Percentiles rank a stretch among this genome's conserved stretches.
These are phyloP conservation scores for Arabidopsis lyrata DNA, from an alignment of 441 rosid species.

Conservation along the genomic window DNA sequence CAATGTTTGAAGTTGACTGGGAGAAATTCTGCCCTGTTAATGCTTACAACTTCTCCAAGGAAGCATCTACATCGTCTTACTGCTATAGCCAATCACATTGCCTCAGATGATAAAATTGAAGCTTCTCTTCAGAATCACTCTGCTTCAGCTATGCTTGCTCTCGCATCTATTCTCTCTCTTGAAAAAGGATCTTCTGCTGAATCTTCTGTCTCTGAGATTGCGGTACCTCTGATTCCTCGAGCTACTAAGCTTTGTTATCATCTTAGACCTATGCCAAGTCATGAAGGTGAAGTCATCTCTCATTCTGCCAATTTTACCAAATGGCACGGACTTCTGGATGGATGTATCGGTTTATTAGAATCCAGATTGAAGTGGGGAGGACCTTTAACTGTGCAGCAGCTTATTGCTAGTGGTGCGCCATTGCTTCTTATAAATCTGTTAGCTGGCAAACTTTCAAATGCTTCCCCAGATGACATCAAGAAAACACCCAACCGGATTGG, in stretches of 20 bases:
- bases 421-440: conserved; percentile 76
- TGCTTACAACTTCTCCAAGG: conserved; percentile 88
- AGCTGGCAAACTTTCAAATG: conserved; percentile 51
- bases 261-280: conserved; percentile 60
- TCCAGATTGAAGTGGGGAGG: conserved; percentile 89
- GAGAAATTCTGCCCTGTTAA: conserved; percentile 85
- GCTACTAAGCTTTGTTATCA: conserved; percentile 80
- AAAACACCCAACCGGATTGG: conserved; percentile 55
- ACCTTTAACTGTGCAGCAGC: conserved; percentile 82
- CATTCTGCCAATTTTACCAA: conserved; percentile 58
- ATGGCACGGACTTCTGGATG: conserved; percentile 95
- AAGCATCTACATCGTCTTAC: conserved; percentile 88
- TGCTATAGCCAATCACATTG: conserved; percentile 71
- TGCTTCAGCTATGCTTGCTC: conserved; percentile 94
- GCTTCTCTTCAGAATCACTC: conserved; percentile 68
- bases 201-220: conserved; percentile 78
- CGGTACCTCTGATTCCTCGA: conserved; percentile 91
- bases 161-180: conserved; percentile 93
- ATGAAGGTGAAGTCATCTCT: conserved; percentile 51
- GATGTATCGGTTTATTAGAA: conserved; percentile 93
- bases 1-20: conserved; percentile 85
- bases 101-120: conserved; percentile 70
- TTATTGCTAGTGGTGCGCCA: conserved; percentile 89
- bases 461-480: conserved; percentile 55
- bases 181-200: conserved; percentile 81